Base-by-base conservation (phyloP, 139 green algal species). In the Pycnococcus provasolii region DNA sequence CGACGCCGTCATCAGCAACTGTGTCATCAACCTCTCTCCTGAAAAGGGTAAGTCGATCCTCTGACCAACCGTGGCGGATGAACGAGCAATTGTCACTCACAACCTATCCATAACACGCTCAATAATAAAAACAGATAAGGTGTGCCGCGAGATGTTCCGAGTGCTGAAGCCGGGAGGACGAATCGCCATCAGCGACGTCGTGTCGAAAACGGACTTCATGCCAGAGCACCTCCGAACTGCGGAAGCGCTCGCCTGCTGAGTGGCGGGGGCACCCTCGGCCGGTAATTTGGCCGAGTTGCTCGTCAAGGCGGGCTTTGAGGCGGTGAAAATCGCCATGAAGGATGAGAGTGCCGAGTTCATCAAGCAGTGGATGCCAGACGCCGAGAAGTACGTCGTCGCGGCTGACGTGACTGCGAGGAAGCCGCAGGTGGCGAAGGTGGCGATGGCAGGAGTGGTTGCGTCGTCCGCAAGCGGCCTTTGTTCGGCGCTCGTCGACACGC, bases 1-100 rank as follows among this genome's bases (percentile, higher is more conserved):
- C 3, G 62, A 68, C 42, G 45, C 5, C 9, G 62, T 68, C n/a
- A 60, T 68, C 46, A 42, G 4, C n/a, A 68, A 68, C 47, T 68
- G 62, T 47, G 62, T 68, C 46, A 46, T 68, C 0, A 68, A 68
- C 50, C 47, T 68, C 26, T 68, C 45, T 3, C n/a, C 7, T 8
- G 62, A 68, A 37, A 68, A 68, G 45, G 6, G 26, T 26, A 26
- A 26, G 26, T 26, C 26, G 26, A 26, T 26, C 26, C 26, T 26
- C 26, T 26, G 0, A 26, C 26, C 26, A 26, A 26, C 26, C 26
- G 26, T 26, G 26, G 26, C 26, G 26, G 26, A 26, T 26, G 26
- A 26, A 26, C 26, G 26, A 26, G 0, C 26, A 26, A 26, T 0
- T 26, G 26, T 26, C 26, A 26, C 26, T 26, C 26, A 26, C 26